Percentiles rank a stretch among this genome's conserved stretches.
Evolutionary conservation across 768 basidiomycete species (phyloP).

Genomic region (Lactarius sp.): DNA sequence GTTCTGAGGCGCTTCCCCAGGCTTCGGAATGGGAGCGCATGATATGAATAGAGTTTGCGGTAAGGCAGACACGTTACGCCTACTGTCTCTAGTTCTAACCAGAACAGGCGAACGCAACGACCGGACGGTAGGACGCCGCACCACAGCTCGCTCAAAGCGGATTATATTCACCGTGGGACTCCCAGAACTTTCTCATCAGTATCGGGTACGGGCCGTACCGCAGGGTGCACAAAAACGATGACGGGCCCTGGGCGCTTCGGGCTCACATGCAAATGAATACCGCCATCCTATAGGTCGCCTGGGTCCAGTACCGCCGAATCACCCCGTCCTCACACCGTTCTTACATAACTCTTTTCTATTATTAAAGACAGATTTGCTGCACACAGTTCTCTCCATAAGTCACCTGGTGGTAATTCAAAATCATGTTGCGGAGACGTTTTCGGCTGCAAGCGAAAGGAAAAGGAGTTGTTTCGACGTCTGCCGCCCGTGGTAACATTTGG

Average conservation of each 20-base stretch:
- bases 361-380: constrained; percentile 6
- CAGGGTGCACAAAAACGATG: constrained; percentile 7
- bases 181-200: constrained; percentile 12
- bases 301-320: constrained; percentile 11
- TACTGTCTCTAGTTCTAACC: constrained; percentile 12
- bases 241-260: constrained; percentile 9
- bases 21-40: neutral
- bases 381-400: constrained; percentile 5
- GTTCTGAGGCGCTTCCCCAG: constrained; percentile 4
- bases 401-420: constrained; percentile 10
- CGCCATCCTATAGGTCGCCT: constrained; percentile 12
- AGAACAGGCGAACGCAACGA: constrained; percentile 6
- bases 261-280: neutral
- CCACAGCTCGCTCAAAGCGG: constrained; percentile 9
- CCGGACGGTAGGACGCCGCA: neutral
- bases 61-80: constrained; percentile 6
- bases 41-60: constrained; percentile 14
- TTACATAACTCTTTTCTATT: constrained; percentile 19
- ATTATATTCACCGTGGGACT: neutral
- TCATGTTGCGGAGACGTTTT: constrained; percentile 17
- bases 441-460: constrained; percentile 17
- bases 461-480: constrained; percentile 12
- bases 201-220: constrained; percentile 5
- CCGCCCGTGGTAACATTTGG: constrained; percentile 12
- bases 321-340: constrained; percentile 11